Percentiles rank a stretch among this genome's conserved stretches.
phyloP scores from a whole-genome alignment of 2,329 filamentous ascomycete species.

The Cyphellophora europaea region DNA sequence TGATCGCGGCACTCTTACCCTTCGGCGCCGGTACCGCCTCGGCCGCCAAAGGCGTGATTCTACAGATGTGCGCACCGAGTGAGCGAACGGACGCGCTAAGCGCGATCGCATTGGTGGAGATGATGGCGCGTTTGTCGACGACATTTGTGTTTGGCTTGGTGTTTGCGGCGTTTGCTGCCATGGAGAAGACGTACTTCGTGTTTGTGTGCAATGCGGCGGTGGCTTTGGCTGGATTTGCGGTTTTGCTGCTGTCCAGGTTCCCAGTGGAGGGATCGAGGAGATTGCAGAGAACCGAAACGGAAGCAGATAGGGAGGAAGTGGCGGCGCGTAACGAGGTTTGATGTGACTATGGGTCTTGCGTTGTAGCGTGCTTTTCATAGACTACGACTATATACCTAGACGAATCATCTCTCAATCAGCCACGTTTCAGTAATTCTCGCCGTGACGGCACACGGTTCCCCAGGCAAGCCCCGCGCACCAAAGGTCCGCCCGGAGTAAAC shows the following conservation, averaged over 20 bases:
- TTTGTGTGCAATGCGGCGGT: constrained; percentile 55
- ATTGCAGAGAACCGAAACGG: no score
- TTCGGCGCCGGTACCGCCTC: constrained; percentile 61
- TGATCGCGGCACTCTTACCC: constrained; percentile 55
- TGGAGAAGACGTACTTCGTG: constrained; percentile 51
- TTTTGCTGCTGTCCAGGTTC: constrained; percentile 1
- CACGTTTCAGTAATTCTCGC: no score
- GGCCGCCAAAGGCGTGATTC: constrained; percentile 63
- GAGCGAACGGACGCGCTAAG: constrained; percentile 59
- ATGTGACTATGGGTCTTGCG: no score
- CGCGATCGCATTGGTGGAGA: constrained; percentile 61
- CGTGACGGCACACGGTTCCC: no score
- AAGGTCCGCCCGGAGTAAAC: no score
- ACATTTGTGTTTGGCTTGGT: constrained; percentile 58
- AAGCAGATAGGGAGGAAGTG: no score
- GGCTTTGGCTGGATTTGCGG: neutral
- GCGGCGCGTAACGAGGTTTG: no score
- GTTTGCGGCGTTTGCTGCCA: constrained; percentile 53
- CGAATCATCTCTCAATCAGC: no score
- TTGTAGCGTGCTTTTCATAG: no score
- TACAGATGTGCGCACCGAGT: constrained; percentile 44
- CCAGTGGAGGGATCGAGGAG: neutral
- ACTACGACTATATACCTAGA: no score
- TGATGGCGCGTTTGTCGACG: constrained; percentile 54
- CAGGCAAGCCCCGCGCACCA: no score